These are phyloP conservation scores for Plectosphaerella plurivora DNA, from an alignment of 2,329 filamentous ascomycete genomes.

Conservation along the genomic window DNA sequence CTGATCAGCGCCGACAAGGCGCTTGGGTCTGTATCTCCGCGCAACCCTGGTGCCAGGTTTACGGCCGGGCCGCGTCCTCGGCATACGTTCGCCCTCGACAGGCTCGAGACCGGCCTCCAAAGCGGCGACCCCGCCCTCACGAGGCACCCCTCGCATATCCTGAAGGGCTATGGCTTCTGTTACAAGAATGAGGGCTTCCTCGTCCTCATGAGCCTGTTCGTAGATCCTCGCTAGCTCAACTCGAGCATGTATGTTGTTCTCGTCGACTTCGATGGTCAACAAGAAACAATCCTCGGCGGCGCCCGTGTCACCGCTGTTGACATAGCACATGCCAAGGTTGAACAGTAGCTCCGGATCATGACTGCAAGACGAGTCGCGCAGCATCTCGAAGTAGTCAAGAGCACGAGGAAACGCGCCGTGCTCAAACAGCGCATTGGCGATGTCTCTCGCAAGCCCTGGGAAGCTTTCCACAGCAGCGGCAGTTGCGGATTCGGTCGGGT, in stretches of 20 bases:
- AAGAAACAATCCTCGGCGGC: constrained; percentile 77
- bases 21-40: constrained; percentile 35
- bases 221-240: constrained; percentile 81
- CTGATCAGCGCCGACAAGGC: constrained; percentile 39
- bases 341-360: constrained; percentile 49
- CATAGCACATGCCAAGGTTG: constrained; percentile 64
- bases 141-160: constrained; percentile 20
- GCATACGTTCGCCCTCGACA: neutral
- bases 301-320: constrained; percentile 55
- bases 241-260: constrained; percentile 69
- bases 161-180: constrained; percentile 69
- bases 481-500: constrained; percentile 36
- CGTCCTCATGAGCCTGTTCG: constrained; percentile 66
- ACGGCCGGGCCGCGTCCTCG: neutral
- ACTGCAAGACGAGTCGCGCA: constrained; percentile 42
- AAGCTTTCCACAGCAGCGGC: constrained; percentile 43
- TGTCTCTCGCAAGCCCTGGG: constrained; percentile 73
- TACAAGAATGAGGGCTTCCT: constrained; percentile 72
- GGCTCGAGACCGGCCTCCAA: neutral
- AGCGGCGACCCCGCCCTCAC: neutral
- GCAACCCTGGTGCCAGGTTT: neutral
- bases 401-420: constrained; percentile 33
- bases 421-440: constrained; percentile 44
- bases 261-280: constrained; percentile 67
- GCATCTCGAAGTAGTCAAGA: constrained; percentile 51